These are phyloP conservation scores for Solidago caesia DNA, from an alignment of 129 eudicot genomes.

Conservation along the genomic window DNA sequence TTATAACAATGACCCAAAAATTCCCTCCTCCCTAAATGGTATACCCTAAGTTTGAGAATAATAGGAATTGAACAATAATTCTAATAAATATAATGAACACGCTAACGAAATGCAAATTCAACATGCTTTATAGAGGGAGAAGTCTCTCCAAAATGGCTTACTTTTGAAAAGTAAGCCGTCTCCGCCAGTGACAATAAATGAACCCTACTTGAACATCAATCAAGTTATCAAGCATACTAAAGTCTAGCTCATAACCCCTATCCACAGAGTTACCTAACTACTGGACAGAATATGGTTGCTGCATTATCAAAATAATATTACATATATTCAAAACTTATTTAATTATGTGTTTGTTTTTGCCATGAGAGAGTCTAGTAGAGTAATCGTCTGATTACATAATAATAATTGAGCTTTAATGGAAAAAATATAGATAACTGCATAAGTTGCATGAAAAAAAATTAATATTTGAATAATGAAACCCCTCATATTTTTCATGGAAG, in stretches of 20 bases:
- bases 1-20: background rate
- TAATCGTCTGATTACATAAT: background rate
- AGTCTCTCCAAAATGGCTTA: background rate
- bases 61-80: background rate
- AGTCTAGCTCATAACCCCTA: background rate
- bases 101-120: background rate
- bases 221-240: background rate
- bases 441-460: background rate
- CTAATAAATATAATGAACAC: background rate
- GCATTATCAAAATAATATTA: background rate
- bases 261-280: background rate
- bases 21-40: constrained; percentile 11
- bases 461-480: background rate
- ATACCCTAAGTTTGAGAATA: background rate
- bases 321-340: background rate
- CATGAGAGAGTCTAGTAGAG: background rate
- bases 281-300: background rate
- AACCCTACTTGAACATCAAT: background rate
- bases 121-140: background rate
- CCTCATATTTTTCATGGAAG: background rate
- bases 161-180: background rate
- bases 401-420: background rate
- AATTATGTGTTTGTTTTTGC: background rate
- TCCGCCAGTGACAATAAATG: background rate
- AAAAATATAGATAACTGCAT: background rate